Conservation (phyloP, 2,329 filamentous ascomycete genomes). For the Fusarium austroafricanum region DNA sequence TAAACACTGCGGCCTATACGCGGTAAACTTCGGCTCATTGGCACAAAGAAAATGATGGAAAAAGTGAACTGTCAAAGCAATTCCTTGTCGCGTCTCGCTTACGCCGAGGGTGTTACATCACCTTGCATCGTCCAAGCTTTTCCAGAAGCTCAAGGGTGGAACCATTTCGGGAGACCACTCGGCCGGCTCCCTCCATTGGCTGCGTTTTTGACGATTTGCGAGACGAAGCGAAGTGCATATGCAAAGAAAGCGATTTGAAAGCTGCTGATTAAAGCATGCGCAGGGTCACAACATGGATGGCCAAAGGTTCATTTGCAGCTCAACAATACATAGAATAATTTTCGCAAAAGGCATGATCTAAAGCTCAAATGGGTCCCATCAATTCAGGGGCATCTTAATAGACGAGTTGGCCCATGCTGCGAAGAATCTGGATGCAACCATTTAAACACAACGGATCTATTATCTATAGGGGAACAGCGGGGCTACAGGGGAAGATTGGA, state of each 20-base stretch:
- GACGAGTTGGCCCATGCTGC: slow-evolving; percentile 14
- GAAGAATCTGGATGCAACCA: slow-evolving; percentile 5
- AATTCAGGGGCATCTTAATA: slow-evolving; percentile 19
- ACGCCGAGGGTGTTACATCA: slow-evolving; percentile 43
- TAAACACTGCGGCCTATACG: slow-evolving; percentile 20
- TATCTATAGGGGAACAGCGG: slow-evolving; percentile 20
- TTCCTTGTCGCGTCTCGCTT: slow-evolving; percentile 11
- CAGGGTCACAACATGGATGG: too few relatives aligned
- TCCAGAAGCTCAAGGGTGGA: slow-evolving; percentile 13
- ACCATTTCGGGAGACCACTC: slow-evolving; percentile 28
- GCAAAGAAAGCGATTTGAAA: not conserved
- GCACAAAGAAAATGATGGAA: not conserved
- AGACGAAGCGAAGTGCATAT: slow-evolving; percentile 1
- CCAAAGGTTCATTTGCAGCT: too few relatives aligned
- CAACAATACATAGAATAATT: not conserved
- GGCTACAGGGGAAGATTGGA: slow-evolving; percentile 7
- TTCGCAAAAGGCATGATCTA: not conserved
- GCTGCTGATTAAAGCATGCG: not conserved
- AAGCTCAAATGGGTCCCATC: not conserved
- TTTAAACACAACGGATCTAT: slow-evolving; percentile 19
- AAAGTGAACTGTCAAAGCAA: not conserved
- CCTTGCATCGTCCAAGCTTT: slow-evolving; percentile 38
- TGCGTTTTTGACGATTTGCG: slow-evolving; percentile 3
- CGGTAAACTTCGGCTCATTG: slow-evolving; percentile 32
- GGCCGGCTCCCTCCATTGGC: slow-evolving; percentile 29